Base-by-base conservation (phyloP, 257 asterid species). In the Paulownia fortunei region DNA sequence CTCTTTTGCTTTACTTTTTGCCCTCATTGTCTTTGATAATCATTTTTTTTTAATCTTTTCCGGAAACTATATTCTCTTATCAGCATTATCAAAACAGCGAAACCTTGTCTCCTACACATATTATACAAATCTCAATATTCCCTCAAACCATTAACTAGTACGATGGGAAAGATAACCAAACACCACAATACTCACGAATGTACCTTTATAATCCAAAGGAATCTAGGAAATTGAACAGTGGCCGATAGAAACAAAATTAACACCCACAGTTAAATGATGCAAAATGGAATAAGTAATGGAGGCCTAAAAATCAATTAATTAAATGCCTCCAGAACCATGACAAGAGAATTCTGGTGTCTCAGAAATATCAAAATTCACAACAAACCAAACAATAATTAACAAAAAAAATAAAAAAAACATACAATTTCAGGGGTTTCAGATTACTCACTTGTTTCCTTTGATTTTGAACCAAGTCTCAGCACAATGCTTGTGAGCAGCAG, bases 391-490 rank as follows among this genome's bases (percentile, higher is more conserved):
- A 52, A 42, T 13, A 51, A 3, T 19, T 16, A 41, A 39, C 41
- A 36, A 18, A 0, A 18, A 5, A 16, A 10, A 80, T 2, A 56
- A 21, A 5, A 49, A 7, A 21, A 34, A 5, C 1, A n/a, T 6
- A 2, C 3, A 46, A 5, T 15, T 54, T 32, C 8, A 24, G 7
- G 52, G 13, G 59, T 13, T 66, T 32, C 10, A 64, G 65, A 49
- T 21, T 8, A 83, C 97, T 87, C 70, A 93, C 98, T 88, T 92
- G 83, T 93, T 94, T 76, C 98, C 98, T 86, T 92, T 92, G 88
- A 93, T 92, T 85, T 90, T 92, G 91, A 93, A 93, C 98, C 97
- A 94, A 47, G 96, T 86, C 73, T 92, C 97, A 56, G 98, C 98
- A 82, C 98, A 94, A 72, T 92, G 92, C 79, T 79, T 90, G 77